Percentiles rank a stretch among this genome's conserved stretches.
phyloP scores from a whole-genome alignment of 2,329 filamentous ascomycete species.

The Fusarium verticillioides region DNA sequence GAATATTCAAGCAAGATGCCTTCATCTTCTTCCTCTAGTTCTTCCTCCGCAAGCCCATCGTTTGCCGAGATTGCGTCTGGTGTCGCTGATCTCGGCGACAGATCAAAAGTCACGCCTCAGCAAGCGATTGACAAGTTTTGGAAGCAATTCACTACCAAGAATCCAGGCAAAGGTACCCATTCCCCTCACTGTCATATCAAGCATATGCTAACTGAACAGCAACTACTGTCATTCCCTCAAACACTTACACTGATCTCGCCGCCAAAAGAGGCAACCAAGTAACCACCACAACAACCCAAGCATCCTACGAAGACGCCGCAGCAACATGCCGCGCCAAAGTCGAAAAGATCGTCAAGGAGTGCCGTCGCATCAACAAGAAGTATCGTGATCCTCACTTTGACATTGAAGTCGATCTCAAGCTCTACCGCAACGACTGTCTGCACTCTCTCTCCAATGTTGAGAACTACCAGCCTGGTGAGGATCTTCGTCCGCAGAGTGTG shows the following conservation, averaged over 20 bases:
- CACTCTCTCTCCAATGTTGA: conserved; percentile 55
- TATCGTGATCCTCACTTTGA: conserved; percentile 91
- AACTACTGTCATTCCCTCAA: conserved; percentile 76
- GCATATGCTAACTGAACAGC: conserved; percentile 52
- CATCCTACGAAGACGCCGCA: conserved; percentile 78
- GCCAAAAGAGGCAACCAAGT: conserved; percentile 66
- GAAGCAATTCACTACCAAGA: conserved; percentile 75
- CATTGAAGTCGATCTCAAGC: conserved; percentile 80
- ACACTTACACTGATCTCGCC: conserved; percentile 70
- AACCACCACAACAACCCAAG: conserved; percentile 66
- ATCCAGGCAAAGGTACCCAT: conserved; percentile 71
- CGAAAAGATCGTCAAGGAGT: conserved; percentile 71
- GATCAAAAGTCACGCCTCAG: conserved; percentile 69
- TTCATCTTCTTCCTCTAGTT: conserved; percentile 20
- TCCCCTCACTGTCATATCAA: too few species aligned
- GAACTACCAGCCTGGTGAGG: conserved; percentile 36
- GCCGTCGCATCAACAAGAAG: conserved; percentile 82
- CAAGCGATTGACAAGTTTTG: conserved; percentile 78
- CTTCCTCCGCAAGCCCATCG: conserved; percentile 9
- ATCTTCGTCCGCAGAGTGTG: conserved; percentile 63
- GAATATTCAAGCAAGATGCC: conserved; percentile 4
- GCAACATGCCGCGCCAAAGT: conserved; percentile 74
- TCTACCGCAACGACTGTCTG: conserved; percentile 61
- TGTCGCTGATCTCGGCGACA: conserved; percentile 21
- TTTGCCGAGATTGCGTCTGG: conserved; percentile 2